Base-by-base conservation (phyloP, 345 rosid species). In the Arabidopsis arenosa region DNA sequence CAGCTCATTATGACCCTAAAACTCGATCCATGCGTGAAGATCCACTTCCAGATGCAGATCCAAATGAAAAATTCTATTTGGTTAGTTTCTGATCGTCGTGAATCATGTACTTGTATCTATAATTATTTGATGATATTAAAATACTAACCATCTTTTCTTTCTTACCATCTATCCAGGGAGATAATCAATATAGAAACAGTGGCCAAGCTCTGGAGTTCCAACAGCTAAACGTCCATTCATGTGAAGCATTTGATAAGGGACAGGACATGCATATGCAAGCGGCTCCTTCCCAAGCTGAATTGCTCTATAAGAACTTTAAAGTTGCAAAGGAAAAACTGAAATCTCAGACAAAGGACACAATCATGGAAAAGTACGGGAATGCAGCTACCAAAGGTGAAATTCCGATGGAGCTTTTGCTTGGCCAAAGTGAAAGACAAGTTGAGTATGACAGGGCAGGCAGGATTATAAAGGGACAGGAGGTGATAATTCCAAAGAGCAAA, bases 31-130 rank as follows among this genome's bases (percentile, higher is more conserved):
- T 88, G 97, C 93, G 95, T 63, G 94, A 91, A 73, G 97, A 91
- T 81, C 97, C 94, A 33, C 91, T 89, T 75, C 97, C 91, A 23
- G 85, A 91, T 59, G 89, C 92, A 4, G 97, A 91, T 83, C 92
- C 94, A 9, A 85, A 89, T 63, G 94, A 91, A 72, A 91, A 91
- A 70, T 86, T 91, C 68, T 91, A 89, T 70, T 28, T 28, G 32
- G 32, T 28, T 28, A 28, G 32, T 28, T 28, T 28, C 4, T 28
- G 32, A 28, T 28, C 32, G 2, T 28, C 32, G 32, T 28, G 32
- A 28, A 28, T 28, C 32, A 28, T 28, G 32, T 28, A 28, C 4
- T 28, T 28, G 32, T 28, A 28, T 28, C 32, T 28, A 23, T 23
- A 1, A 28, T 28, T 3, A 3, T 28, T 28, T 28, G 32, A 28